Conservation (phyloP, 768 basidiomycete species). For the Leccinellum rugosiceps region DNA sequence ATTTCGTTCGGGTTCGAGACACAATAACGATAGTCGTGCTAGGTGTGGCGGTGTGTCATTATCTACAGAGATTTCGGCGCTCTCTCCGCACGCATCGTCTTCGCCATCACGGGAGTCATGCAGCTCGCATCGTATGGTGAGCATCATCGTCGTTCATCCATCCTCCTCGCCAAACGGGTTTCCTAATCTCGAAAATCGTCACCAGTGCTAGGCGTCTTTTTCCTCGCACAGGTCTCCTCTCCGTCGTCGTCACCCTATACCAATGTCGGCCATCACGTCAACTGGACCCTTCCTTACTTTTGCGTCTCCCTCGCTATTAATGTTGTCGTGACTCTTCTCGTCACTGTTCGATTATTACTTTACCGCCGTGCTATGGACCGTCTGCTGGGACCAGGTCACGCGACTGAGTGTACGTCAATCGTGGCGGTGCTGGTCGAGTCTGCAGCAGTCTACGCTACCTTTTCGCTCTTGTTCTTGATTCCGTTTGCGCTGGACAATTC, state of each 20-base stretch:
- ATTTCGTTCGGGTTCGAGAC: background rate
- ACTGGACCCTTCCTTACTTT: conserved; percentile 29
- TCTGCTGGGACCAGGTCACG: conserved; percentile 22
- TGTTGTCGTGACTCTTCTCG: conserved; percentile 22
- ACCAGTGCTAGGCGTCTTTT: conserved; percentile 23
- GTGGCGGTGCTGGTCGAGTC: conserved; percentile 27
- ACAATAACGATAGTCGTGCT: background rate
- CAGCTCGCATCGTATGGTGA: conserved; percentile 26
- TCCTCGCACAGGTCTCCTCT: conserved; percentile 25
- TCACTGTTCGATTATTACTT: conserved; percentile 24
- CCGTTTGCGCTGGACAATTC: conserved; percentile 22
- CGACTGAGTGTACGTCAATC: conserved; percentile 24
- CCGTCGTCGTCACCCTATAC: conserved; percentile 28
- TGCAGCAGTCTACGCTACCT: conserved; percentile 28
- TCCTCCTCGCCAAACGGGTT: background rate
- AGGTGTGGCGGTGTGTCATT: conserved; percentile 31
- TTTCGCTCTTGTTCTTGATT: conserved; percentile 26
- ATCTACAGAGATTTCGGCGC: conserved; percentile 23
- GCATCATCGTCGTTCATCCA: background rate
- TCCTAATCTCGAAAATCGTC: background rate
- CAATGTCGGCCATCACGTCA: conserved; percentile 8
- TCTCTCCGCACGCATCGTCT: conserved; percentile 11
- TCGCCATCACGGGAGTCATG: conserved; percentile 21
- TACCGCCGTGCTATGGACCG: conserved; percentile 22
- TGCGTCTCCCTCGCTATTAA: conserved; percentile 27